Evolutionary conservation across 192 early-diverging fungal genomes (phyloP), one percentile per base, ranked within the genome.

Genomic region (Glomus cerebriforme): DNA sequence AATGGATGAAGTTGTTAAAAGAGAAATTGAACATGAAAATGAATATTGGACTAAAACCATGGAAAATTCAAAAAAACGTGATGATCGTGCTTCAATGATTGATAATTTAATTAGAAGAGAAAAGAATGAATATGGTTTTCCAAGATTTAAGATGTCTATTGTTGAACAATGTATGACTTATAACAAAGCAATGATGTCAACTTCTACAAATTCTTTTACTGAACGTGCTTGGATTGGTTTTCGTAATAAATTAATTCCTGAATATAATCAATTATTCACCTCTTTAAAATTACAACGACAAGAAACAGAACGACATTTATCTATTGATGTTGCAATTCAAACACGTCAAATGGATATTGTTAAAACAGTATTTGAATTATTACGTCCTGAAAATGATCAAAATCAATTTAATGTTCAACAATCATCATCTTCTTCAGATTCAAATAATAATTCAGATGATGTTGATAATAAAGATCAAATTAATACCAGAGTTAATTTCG

Each of bases 151-250:
- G n/a, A 74, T 74, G 47, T 32, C 73, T n/a, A 34, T 74, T 1
- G 54, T 74, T 17, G 73, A 74, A 60, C 73, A 74, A 74, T 74
- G 73, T 59, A 22, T 24, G 9, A 8, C 39, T 59, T 74, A 74
- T 43, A 58, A 58, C 35, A 58, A 74, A 32, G 47, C 73, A n/a
- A 74, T 35, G 31, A 70, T 70, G 68, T 70, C 68, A 27, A 26
- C 29, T 22, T 59, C 59, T 10, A 60, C 59, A 3, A 27, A n/a
- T 32, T 15, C 34, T 59, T 60, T 74, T 59, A 74, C 73, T 24
- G 54, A 74, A 59, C 47, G 73, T 26, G 73, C 73, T 35, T 74
- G 73, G 73, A 58, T 59, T 58, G 47, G 47, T 26, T 39, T 74
- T n/a, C 58, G 29, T 35, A 74, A 74, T 29, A 74, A 59, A n/a